Evolutionary conservation across 1,139 yeast species (phyloP).

Genomic region (Diutina neorugosa): DNA sequence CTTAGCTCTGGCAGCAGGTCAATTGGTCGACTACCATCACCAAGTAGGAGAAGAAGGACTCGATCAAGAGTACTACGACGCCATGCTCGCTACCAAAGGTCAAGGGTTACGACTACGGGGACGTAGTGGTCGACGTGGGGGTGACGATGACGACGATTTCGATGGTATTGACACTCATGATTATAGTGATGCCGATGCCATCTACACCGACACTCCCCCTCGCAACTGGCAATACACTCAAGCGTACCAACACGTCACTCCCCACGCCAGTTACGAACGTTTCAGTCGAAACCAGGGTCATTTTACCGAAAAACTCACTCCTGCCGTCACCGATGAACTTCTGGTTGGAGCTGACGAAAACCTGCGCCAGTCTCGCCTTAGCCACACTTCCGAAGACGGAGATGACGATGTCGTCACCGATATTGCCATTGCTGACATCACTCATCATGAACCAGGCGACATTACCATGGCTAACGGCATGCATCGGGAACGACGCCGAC

Average conservation of each 20-base stretch:
- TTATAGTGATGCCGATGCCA: not conserved
- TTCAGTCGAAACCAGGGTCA: not conserved
- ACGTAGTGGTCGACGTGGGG: not conserved
- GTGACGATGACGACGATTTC: not conserved
- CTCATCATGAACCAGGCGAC: not conserved
- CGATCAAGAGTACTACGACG: not conserved
- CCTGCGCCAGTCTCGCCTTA: not conserved
- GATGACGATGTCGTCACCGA: not conserved
- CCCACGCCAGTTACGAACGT: not conserved
- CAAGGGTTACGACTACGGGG: not conserved
- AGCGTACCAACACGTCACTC: not conserved
- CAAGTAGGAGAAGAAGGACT: slow-evolving; percentile 28
- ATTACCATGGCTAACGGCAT: not conserved
- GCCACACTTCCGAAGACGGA: not conserved
- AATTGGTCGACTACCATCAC: slow-evolving; percentile 23
- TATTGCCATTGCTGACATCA: not conserved
- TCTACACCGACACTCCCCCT: not conserved
- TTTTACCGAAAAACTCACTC: too few relatives aligned
- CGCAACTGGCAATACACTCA: not conserved
- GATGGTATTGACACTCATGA: not conserved
- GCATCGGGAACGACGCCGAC: not conserved
- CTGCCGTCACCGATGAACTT: too few relatives aligned
- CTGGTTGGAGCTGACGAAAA: too few relatives aligned
- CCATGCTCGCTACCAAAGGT: not conserved
- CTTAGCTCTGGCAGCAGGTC: slow-evolving; percentile 38